Percentiles rank a stretch among this genome's conserved stretches.
phyloP scores from a whole-genome alignment of 192 early-diverging fungal species.

The Rhizoclosmatium globosum region DNA sequence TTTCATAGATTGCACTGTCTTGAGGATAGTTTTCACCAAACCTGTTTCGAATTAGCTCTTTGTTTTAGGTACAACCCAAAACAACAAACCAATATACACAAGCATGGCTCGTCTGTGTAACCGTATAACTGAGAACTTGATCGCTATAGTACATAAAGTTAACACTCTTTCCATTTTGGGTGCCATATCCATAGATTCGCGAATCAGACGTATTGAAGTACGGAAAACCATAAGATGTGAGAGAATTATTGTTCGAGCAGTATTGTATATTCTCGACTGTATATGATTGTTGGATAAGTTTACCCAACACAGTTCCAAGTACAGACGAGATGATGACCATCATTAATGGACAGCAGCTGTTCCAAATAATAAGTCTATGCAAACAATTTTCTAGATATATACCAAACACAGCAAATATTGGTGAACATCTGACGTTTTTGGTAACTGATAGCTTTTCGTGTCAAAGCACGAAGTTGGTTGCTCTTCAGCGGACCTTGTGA shows the following conservation, averaged over 20 bases:
- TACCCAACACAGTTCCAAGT: slow-evolving; percentile 62
- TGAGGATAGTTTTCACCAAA: slow-evolving; percentile 47
- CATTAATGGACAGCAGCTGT: slow-evolving; percentile 61
- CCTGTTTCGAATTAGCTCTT: no score
- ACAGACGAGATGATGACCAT: slow-evolving; percentile 71
- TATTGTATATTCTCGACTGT: slow-evolving; percentile 45
- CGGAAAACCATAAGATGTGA: slow-evolving; percentile 42
- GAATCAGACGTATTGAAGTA: slow-evolving; percentile 42
- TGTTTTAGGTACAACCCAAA: no score
- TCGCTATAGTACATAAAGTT: slow-evolving; percentile 14
- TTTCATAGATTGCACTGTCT: slow-evolving; percentile 26
- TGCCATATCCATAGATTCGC: slow-evolving; percentile 13
- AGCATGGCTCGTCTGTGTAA: slow-evolving; percentile 9
- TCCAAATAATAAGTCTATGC: neutral
- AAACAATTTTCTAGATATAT: neutral
- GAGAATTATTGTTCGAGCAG: slow-evolving; percentile 44
- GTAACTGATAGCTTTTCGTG: slow-evolving; percentile 15
- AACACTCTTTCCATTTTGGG: slow-evolving; percentile 14
- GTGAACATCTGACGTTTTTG: slow-evolving; percentile 38
- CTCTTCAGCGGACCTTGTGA: neutral
- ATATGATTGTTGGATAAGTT: slow-evolving; percentile 51
- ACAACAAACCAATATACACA: slow-evolving; percentile 53
- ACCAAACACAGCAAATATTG: slow-evolving; percentile 27
- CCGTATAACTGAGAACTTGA: neutral
- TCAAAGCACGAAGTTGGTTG: slow-evolving; percentile 45